Conservation (phyloP, 169 alveolate species). For the Cystoisospora suis region DNA sequence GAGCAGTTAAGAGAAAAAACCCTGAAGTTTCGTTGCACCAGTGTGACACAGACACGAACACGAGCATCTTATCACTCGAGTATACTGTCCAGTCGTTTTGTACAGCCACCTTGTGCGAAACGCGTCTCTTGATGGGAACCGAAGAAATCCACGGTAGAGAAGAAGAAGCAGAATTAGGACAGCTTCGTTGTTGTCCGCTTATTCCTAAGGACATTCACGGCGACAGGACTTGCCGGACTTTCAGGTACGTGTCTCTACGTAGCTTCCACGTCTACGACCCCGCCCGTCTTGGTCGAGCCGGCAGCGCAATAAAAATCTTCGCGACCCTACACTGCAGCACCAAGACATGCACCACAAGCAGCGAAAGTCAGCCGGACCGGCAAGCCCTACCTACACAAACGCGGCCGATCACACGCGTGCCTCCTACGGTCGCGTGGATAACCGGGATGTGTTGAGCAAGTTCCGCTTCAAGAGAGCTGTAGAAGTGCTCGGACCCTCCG, state of each 20-base stretch:
- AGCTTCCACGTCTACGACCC: too few species aligned
- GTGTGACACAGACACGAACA: not conserved
- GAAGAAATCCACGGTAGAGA: too few species aligned
- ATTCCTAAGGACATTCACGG: too few species aligned
- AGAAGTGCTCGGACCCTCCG: conserved; percentile 96
- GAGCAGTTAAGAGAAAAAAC: not conserved
- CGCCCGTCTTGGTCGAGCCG: too few species aligned
- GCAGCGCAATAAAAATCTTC: too few species aligned
- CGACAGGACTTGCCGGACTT: too few species aligned
- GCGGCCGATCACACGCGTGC: conserved; percentile 96
- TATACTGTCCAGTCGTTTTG: not conserved
- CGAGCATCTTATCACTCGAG: not conserved
- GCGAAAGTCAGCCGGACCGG: not conserved
- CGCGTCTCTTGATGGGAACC: too few species aligned
- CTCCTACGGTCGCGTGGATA: conserved; percentile 95
- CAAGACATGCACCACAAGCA: not conserved
- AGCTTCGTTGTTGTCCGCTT: too few species aligned
- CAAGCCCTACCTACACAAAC: conserved; percentile 90
- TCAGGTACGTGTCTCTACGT: too few species aligned
- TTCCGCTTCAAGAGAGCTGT: conserved; percentile 95
- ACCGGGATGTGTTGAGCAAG: conserved; percentile 95
- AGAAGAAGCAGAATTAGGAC: too few species aligned
- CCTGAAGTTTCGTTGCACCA: not conserved
- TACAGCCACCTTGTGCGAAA: too few species aligned
- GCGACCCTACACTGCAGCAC: too few species aligned